Base-by-base conservation (phyloP, 176 grass and related monocot species). In the Avena insularis region DNA sequence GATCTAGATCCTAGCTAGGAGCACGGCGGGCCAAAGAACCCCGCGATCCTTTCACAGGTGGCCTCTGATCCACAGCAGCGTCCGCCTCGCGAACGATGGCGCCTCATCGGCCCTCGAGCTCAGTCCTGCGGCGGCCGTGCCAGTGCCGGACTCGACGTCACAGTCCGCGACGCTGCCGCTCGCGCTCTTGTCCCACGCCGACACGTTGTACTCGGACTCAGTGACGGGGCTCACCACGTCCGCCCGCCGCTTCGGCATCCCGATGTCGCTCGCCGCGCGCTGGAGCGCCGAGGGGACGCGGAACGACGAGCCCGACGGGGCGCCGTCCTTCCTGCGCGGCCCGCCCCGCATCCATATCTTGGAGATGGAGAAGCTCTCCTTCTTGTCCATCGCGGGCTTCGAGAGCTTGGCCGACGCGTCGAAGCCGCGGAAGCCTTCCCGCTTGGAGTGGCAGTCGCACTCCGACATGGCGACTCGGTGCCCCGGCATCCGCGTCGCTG, bases 341-440 rank as follows among this genome's bases (percentile, higher is more conserved):
- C 53, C 86, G 12, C 47, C 17, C 20, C 91, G 91, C 87, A 98
- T 90, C 97, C 97, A 98, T 71, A 89, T 94, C 89, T 91, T 96
- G n/a, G 97, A 98, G 63, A 92, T 49, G 11, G 97, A 98, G 73
- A 98, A 96, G 83, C 94, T 94, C 87, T 96, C 94, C 56, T 85
- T 93, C 68, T 77, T 82, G 62, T 54, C 71, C 82, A 84, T 61
- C 67, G 82, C 40, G 49, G 21, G 40, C 48, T 88, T 86, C 72
- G 36, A 21, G 3, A 75, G 81, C 43, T 66, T 86, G 61, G 48
- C 27, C 65, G 25, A 71, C 38, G 60, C 56, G 43, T 93, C 91
- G 29, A 95, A 86, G 78, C 83, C 89, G 78, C 87, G 90, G 84
- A 95, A 95, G 17, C 91, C 88, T 76, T 93, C 95, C 50, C 95